phyloP scores from a whole-genome alignment of 164 flowering plant genomes.

The Umbellularia californica region DNA sequence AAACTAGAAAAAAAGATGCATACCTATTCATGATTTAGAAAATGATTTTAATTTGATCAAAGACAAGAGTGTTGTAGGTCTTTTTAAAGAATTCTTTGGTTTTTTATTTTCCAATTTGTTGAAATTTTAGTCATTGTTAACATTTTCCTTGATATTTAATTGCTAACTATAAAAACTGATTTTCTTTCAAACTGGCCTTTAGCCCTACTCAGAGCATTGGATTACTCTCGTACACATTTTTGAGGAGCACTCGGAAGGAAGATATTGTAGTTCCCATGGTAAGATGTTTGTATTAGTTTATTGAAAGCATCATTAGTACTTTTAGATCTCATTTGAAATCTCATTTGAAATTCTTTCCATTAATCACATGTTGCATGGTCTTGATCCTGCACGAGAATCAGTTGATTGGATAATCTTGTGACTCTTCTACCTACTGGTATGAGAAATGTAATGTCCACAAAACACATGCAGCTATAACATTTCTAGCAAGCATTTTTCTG shows the following conservation, averaged over 20 bases:
- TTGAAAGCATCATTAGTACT: not conserved
- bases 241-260: slow-evolving; percentile 77
- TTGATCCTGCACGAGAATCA: not conserved
- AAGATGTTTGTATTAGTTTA: slow-evolving; percentile 17
- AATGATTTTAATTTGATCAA: not conserved
- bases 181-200: not conserved
- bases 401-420: too few species aligned
- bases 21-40: not conserved
- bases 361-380: not conserved
- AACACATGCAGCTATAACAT: too few species aligned
- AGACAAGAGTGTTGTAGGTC: not conserved
- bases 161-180: not conserved
- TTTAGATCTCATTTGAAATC: not conserved
- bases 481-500: too few species aligned
- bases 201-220: slow-evolving; percentile 88
- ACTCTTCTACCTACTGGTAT: too few species aligned
- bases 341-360: not conserved
- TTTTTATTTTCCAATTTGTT: not conserved
- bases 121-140: not conserved
- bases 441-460: too few species aligned
- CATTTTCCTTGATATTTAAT: not conserved
- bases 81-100: not conserved
- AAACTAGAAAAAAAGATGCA: not conserved
- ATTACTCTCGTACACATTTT: slow-evolving; percentile 75
- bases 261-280: slow-evolving; percentile 96